Evolutionary conservation across 2,329 filamentous ascomycete genomes (phyloP), one percentile per base, ranked within the genome.

Genomic region (Macroventuria anomochaeta): DNA sequence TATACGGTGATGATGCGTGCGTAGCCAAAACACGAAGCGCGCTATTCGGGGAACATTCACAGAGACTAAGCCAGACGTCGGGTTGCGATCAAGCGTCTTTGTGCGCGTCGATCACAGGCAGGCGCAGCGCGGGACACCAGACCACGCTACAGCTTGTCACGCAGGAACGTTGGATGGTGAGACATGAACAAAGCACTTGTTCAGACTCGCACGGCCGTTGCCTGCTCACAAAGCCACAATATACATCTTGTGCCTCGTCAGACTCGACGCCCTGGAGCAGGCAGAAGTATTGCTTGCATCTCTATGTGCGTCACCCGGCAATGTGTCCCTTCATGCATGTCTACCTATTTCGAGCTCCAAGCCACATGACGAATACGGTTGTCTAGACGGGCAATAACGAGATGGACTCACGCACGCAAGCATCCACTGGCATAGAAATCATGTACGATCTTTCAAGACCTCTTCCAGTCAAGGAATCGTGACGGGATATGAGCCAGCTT

Each of bases 91-190:
- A 21, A 37, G 33, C 29, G 51, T 46, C 51, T 49, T 39, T 54
- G 51, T 54, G 51, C 39, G 43, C 29, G 51, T 46, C 44, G 39
- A 44, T 54, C 51, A 44, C 21, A 40, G 34, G 51, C 44, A 54
- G 51, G 51, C 51, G 51, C 51, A 49, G 51, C 28, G 50, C 43
- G 51, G 44, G 39, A 43, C 37, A 33, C 38, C 37, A 52, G 25
- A 47, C 43, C 46, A 41, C 53, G 53, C 53, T 52, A 49, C 52
- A 55, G 48, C 56, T 52, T 34, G 57, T 57, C 52, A 61, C 56
- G 59, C 62, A 64, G 59, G 53, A 59, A 64, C 55, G 54, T 26
- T 56, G 46, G 20, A 32, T 43, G 36, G 32, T 44, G 38, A 54
- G 44, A 54, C 51, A 49, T 32, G 51, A 39, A 43, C 34, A 54